A percentile compares a stretch with the other conserved stretches of the same genome.
These are phyloP conservation scores for Wakefieldia striispora DNA, from an alignment of 768 basidiomycete species.

Conservation along the genomic window DNA sequence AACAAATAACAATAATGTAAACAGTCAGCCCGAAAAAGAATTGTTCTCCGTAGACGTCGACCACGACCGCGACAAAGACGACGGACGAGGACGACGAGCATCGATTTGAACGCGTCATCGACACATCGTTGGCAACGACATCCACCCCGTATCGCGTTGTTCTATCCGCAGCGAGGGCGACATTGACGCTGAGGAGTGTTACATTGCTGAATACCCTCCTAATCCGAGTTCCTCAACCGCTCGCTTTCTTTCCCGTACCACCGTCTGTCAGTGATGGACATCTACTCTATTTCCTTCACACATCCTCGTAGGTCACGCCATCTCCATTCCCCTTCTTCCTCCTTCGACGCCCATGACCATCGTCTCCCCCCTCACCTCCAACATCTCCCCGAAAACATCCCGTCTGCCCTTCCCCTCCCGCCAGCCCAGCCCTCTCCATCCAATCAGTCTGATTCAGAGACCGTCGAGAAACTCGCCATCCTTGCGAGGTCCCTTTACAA, in stretches of 20 bases:
- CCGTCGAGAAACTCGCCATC: slow-evolving; percentile 76
- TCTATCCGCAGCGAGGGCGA: slow-evolving; percentile 3
- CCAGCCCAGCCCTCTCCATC: slow-evolving; percentile 29
- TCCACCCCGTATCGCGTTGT: not conserved
- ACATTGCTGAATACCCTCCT: slow-evolving; percentile 24
- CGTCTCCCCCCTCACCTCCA: slow-evolving; percentile 42
- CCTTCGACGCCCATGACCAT: slow-evolving; percentile 61
- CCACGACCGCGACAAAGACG: slow-evolving; percentile 20
- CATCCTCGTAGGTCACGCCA: slow-evolving; percentile 81
- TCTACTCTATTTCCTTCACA: slow-evolving; percentile 93
- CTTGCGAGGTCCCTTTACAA: slow-evolving; percentile 79
- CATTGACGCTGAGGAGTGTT: slow-evolving; percentile 18
- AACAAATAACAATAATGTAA: slow-evolving; percentile 4
- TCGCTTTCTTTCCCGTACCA: not conserved
- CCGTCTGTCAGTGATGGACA: slow-evolving; percentile 59
- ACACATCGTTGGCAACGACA: slow-evolving; percentile 7
- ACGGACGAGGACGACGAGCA: slow-evolving; percentile 18
- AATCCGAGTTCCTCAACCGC: slow-evolving; percentile 18
- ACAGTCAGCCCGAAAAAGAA: slow-evolving; percentile 20
- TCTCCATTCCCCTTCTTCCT: slow-evolving; percentile 53
- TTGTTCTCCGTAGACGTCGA: slow-evolving; percentile 15
- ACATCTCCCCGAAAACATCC: slow-evolving; percentile 30
- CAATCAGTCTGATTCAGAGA: slow-evolving; percentile 58
- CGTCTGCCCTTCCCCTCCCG: slow-evolving; percentile 41
- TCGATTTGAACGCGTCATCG: slow-evolving; percentile 18